Evolutionary conservation across 2,329 filamentous ascomycete genomes (phyloP).

Genomic region (Nakataea oryzae): DNA sequence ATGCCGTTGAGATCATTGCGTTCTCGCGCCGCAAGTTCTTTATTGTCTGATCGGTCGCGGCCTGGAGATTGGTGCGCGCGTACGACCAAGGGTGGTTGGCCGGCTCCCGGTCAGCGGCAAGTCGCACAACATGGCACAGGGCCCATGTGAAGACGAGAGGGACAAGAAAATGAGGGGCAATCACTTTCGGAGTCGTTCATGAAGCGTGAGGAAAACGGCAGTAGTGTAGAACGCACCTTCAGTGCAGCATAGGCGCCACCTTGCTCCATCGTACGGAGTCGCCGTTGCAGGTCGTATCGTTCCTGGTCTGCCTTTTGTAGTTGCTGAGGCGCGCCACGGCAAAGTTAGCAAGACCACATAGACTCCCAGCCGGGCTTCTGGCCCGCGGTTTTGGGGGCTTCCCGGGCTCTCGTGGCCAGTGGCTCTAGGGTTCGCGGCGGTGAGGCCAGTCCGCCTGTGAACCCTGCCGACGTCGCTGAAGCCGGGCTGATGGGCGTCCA

Average conservation of each 20-base stretch:
- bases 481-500: not conserved
- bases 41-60: constrained; percentile 43
- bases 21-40: constrained; percentile 69
- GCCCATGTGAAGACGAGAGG: not conserved
- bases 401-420: not conserved
- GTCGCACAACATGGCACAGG: not conserved
- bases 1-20: constrained; percentile 68
- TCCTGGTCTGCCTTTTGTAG: constrained; percentile 47
- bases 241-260: constrained; percentile 37
- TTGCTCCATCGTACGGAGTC: constrained; percentile 40
- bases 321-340: constrained; percentile 29
- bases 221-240: constrained; percentile 33
- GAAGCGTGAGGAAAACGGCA: constrained; percentile 2
- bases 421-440: not conserved
- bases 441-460: too few relatives aligned
- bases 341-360: not conserved
- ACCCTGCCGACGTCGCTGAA: too few relatives aligned
- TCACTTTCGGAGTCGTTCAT: not conserved
- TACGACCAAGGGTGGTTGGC: not conserved
- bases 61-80: constrained; percentile 20
- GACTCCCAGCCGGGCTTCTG: not conserved
- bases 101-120: not conserved
- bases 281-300: constrained; percentile 42
- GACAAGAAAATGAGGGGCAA: not conserved
- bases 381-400: not conserved